Evolutionary conservation across 768 basidiomycete species (phyloP).

Genomic region (Trametes meyenii): DNA sequence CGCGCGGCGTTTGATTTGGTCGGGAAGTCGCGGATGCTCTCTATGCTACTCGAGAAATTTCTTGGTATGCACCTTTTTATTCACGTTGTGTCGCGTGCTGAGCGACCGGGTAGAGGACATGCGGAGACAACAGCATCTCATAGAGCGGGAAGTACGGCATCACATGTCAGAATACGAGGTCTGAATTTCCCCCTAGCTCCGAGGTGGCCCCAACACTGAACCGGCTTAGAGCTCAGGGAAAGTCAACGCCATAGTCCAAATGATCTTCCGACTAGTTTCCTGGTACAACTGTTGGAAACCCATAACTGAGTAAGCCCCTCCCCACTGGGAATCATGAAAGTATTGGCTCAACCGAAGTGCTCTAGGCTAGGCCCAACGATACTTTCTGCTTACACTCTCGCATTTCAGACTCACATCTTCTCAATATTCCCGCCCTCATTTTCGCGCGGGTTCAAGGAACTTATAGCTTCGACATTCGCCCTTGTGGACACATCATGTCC

Average conservation of each 20-base stretch:
- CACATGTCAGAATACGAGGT: conserved; percentile 70
- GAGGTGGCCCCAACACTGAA: neutral
- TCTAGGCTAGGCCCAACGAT: conserved; percentile 65
- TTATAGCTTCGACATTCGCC: conserved; percentile 59
- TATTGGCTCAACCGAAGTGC: neutral
- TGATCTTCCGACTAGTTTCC: conserved; percentile 62
- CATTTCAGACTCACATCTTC: conserved; percentile 77
- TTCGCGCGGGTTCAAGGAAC: conserved; percentile 64
- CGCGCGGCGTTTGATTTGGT: conserved; percentile 61
- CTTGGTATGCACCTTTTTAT: conserved; percentile 50
- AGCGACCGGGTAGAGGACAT: conserved; percentile 54
- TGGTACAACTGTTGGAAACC: conserved; percentile 84
- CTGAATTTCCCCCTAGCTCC: conserved; percentile 8
- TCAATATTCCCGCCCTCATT: conserved; percentile 72
- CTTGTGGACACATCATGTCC: conserved; percentile 25
- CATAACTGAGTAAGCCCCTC: conserved; percentile 46
- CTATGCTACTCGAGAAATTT: conserved; percentile 69
- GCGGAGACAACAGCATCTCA: conserved; percentile 57
- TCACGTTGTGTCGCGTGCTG: neutral
- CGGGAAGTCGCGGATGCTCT: conserved; percentile 59
- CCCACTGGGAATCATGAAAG: neutral
- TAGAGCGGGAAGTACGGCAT: conserved; percentile 59
- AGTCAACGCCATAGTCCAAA: conserved; percentile 50
- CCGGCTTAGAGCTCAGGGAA: conserved; percentile 47
- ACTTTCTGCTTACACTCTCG: conserved; percentile 60